Conservation (phyloP, 257 asterid genomes). For the Solanum sparsipilum region DNA sequence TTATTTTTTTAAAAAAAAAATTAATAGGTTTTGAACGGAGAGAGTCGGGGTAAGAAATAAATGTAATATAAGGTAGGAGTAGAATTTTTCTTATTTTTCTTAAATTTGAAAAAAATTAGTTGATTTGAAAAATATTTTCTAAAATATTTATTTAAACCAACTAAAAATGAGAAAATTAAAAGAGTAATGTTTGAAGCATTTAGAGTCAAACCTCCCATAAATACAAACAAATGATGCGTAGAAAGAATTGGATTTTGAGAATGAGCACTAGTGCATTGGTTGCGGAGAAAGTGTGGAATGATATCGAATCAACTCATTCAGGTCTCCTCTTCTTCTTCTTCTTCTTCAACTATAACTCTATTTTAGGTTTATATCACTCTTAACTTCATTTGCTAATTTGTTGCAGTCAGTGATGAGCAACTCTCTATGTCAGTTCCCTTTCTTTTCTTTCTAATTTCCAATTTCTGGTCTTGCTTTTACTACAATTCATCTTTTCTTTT, state of each 20-base stretch:
- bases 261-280: slow-evolving; percentile 51
- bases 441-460: neutral
- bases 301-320: slow-evolving; percentile 50
- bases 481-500: neutral
- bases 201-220: too few relatives aligned
- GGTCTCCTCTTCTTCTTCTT: slow-evolving; percentile 19
- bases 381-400: neutral
- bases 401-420: slow-evolving; percentile 74
- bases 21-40: too few relatives aligned
- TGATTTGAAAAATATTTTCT: too few relatives aligned
- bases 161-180: too few relatives aligned
- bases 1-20: too few relatives aligned
- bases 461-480: neutral
- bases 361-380: neutral
- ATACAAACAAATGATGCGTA: too few relatives aligned
- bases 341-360: neutral
- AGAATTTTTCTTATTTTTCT: too few relatives aligned
- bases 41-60: too few relatives aligned
- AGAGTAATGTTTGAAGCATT: too few relatives aligned
- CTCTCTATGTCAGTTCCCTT: slow-evolving; percentile 52
- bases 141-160: too few relatives aligned
- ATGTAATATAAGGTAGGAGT: too few relatives aligned
- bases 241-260: neutral
- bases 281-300: slow-evolving; percentile 74
- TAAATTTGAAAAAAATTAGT: too few relatives aligned